Evolutionary conservation across 805 yeast species (phyloP), one percentile per base, ranked within the genome.

Genomic region (Metschnikowia orientalis): DNA sequence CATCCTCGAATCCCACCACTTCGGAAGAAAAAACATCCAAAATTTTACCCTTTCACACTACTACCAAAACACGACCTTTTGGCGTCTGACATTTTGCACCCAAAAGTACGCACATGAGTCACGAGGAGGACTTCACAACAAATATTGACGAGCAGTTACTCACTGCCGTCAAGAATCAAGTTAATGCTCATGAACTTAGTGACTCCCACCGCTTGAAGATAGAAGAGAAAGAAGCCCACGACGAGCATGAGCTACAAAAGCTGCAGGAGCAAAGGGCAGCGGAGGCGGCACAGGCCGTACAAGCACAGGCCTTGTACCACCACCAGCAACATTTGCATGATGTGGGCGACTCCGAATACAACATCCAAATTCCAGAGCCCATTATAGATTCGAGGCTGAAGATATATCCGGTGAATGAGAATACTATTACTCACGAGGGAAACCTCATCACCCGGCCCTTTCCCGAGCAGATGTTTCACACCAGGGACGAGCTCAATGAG

Each of bases 371-470:
- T 29, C 72, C 72, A 12, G 72, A 65, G 32, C 72, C 72, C 6
- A 61, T 66, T 26, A 55, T 66, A 37, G 65, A 62, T 42, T 48
- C 64, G 20, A 63, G 64, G 41, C 58, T 56, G 59, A 63, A 61
- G 34, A 66, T 66, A 27, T 66, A 63, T 40, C 72, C 72, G 59
- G 59, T 54, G 17, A 51, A 57, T 20, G 71, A 66, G 38, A 67
- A 67, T 43, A 67, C 72, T 28, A 66, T 66, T 40, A 65, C 71
- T 6, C 66, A 69, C 24, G 70, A 65, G 38, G 75, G 75, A 1
- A 68, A 68, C 46, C 57, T 73, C 42, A 67, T 72, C 47, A 73
- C 79, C 5, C 67, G 76, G 22, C 72, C 75, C 38, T 70, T 69
- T 42, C 74, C 74, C 11, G 75, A 71, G 42, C 76, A 72, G 45